Base-by-base conservation (phyloP, 306 rosid species). In the Prosopis cineraria region DNA sequence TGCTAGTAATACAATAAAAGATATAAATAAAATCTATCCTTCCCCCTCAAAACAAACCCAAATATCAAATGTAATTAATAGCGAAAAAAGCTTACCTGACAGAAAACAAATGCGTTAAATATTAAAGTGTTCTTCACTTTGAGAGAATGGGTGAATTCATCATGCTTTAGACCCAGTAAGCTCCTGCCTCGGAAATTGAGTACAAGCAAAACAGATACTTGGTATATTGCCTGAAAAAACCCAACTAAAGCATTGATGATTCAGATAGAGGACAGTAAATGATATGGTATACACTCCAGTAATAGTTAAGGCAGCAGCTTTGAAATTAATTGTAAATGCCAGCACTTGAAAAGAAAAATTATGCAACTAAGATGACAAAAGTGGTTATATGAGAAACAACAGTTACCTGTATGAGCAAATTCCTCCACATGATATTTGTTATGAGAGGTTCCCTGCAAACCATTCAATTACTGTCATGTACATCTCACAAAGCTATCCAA, bases 361-460 rank as follows among this genome's bases (percentile, higher is more conserved):
- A 17, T 40, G 13, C 47, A 74, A 67, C 70, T 74, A 70, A 44
- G 56, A 27, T 44, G 41, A 31, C 48, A 40, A 67, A 36, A 43
- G 41, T 16, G 9, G 45, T 27, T 24, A 68, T 43, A 78, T 83
- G 67, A 72, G 70, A 78, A 77, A 33, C 37, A 25, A 10, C 59
- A 58, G 19, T 68, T 85, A 92, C 98, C 97, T 95, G 98, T 69
- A 95, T 66, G 78, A 92, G 78, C 83, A 95, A 82, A 78, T 95
- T 95, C 84, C 98, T 90, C 98, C 98, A 92, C 98, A 95, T 91
- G 56, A 95, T 84, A 76, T 95, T 95, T 63, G 98, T 87, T 60
- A 95, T 81, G 8, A 95, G 97, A 56, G 98, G 96, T 77, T 95
- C 98, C 41, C 98, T 94, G 92, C 27, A 70, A 74, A 86, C 68